A percentile compares a stretch with the other conserved stretches of the same genome.
These are phyloP conservation scores for Glycine soja DNA, from an alignment of 306 rosid genomes.

Conservation along the genomic window DNA sequence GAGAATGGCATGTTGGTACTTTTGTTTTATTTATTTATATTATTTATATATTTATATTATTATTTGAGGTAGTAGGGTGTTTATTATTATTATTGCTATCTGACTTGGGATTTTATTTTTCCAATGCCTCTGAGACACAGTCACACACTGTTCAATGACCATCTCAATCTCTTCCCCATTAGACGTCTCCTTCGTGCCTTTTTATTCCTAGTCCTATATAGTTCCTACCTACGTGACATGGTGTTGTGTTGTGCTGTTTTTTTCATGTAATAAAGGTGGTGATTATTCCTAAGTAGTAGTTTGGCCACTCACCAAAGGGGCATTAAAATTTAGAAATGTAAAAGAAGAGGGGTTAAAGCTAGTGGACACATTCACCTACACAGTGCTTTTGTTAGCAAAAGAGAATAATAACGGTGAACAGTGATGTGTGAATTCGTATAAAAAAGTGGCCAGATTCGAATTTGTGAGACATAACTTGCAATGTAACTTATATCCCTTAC, in stretches of 20 bases:
- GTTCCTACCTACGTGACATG: conserved; percentile 24
- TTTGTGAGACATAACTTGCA: neutral
- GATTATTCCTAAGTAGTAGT: conserved; percentile 2
- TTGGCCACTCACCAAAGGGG: conserved; percentile 22
- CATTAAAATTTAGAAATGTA: conserved; percentile 27
- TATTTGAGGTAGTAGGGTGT: neutral
- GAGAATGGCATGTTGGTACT: conserved; percentile 64
- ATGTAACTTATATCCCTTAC: neutral
- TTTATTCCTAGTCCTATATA: conserved; percentile 43
- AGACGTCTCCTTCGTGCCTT: conserved; percentile 47
- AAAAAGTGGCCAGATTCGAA: conserved; percentile 2
- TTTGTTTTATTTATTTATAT: conserved; percentile 38
- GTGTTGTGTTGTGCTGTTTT: neutral
- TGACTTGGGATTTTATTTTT: conserved; percentile 86
- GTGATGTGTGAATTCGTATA: neutral
- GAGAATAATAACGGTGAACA: conserved; percentile 17
- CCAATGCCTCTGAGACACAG: conserved; percentile 56
- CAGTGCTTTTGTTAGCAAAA: neutral
- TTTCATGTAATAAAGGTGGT: conserved; percentile 33
- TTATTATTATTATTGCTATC: conserved; percentile 60
- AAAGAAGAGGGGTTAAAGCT: neutral
- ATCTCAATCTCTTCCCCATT: conserved; percentile 59
- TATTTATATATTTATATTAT: no score
- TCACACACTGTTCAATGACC: conserved; percentile 54
- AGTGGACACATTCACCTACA: neutral